phyloP scores from a whole-genome alignment of 2,329 filamentous ascomycete genomes.

The Zymoseptoria ardabiliae region DNA sequence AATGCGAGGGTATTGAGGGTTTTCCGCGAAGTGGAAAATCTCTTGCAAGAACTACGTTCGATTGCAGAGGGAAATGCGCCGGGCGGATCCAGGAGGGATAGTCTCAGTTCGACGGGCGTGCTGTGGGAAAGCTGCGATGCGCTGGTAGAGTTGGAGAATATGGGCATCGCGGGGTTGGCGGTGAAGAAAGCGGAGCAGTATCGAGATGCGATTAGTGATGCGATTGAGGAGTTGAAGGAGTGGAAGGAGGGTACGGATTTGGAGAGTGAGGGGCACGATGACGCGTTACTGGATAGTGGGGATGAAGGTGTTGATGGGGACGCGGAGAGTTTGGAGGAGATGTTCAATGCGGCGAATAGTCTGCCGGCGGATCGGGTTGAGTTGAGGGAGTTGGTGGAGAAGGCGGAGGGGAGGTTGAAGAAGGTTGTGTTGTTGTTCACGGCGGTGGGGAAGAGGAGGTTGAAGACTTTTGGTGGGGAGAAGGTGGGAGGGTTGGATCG shows the following conservation, averaged over 20 bases:
- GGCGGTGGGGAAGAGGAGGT: slow-evolving; percentile 60
- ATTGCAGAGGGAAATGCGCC: slow-evolving; percentile 45
- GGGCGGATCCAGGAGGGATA: slow-evolving; percentile 42
- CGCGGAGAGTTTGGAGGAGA: slow-evolving; percentile 54
- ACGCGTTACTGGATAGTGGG: slow-evolving; percentile 32
- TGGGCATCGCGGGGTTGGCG: slow-evolving; percentile 64
- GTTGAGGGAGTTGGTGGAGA: slow-evolving; percentile 59
- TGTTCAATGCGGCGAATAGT: slow-evolving; percentile 56
- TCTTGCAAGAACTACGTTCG: slow-evolving; percentile 54
- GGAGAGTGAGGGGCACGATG: slow-evolving; percentile 31
- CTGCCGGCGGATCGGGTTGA: slow-evolving; percentile 60
- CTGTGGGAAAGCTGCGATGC: slow-evolving; percentile 80
- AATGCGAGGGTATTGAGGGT: slow-evolving; percentile 52
- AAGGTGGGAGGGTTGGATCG: slow-evolving; percentile 41
- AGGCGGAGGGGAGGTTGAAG: slow-evolving; percentile 56
- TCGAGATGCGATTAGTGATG: slow-evolving; percentile 69
- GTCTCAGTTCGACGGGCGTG: slow-evolving; percentile 61
- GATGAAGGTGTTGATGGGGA: slow-evolving; percentile 34
- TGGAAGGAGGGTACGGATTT: slow-evolving; percentile 64
- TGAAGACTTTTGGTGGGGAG: slow-evolving; percentile 40
- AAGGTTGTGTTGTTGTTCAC: slow-evolving; percentile 62
- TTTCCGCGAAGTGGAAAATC: slow-evolving; percentile 53
- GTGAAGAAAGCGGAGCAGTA: slow-evolving; percentile 66
- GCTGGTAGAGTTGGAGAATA: slow-evolving; percentile 54
- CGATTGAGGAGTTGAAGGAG: slow-evolving; percentile 76